A percentile compares a stretch with the other conserved stretches of the same genome.
Evolutionary conservation across 2,329 filamentous ascomycete species (phyloP).

Genomic region (Beauveria australis): DNA sequence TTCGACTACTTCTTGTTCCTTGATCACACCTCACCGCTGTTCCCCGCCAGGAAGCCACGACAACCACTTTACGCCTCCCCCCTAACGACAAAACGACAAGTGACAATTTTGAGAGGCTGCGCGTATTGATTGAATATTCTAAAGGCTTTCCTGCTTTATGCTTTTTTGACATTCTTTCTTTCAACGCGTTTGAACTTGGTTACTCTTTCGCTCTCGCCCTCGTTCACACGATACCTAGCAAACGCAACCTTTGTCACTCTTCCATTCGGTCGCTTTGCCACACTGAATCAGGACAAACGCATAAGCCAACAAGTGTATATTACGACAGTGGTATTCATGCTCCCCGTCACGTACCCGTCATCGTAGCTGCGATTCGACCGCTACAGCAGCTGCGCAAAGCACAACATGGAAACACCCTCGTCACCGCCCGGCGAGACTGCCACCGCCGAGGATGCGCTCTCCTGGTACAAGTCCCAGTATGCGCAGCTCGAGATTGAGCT

Average conservation of each 20-base stretch:
- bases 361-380: slow-evolving; percentile 9
- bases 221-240: background rate
- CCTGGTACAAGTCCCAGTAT: slow-evolving; percentile 95
- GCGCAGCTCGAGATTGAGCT: slow-evolving; percentile 86
- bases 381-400: slow-evolving; percentile 11
- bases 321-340: background rate
- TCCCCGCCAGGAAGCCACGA: slow-evolving; percentile 6
- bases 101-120: background rate
- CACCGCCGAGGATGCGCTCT: slow-evolving; percentile 64
- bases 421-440: slow-evolving; percentile 50
- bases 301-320: background rate
- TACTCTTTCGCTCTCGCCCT: background rate
- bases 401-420: slow-evolving; percentile 51
- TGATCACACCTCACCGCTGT: slow-evolving; percentile 1
- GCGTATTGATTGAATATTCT: background rate
- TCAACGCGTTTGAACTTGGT: background rate
- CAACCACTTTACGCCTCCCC: background rate
- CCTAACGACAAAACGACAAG: background rate
- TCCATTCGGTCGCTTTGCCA: background rate
- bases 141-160: background rate
- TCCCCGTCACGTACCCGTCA: background rate
- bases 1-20: background rate
- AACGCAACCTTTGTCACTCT: background rate
- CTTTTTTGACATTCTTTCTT: background rate
- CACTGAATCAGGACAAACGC: background rate